Evolutionary conservation across 148 eudicot species (phyloP).

Genomic region (Vaccinium darrowii): DNA sequence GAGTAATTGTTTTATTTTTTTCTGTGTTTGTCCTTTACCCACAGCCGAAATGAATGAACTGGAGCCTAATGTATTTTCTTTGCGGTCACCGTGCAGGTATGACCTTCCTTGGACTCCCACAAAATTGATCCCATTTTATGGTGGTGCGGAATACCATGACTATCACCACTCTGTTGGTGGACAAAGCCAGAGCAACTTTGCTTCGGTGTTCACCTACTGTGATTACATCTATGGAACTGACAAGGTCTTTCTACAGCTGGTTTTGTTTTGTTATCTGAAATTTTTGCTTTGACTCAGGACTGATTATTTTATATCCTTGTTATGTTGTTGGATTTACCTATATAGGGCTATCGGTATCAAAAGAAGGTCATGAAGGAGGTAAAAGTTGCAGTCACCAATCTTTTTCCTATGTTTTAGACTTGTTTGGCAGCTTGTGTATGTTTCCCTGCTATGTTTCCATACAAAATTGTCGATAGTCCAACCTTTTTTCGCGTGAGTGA

Average conservation of each 20-base stretch:
- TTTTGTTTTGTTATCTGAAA: constrained; percentile 6
- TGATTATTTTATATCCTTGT: constrained; percentile 26
- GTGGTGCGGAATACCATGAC: constrained; percentile 96
- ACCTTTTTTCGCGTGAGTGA: neutral
- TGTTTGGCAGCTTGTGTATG: neutral
- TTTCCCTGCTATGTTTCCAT: neutral
- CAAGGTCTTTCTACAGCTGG: constrained; percentile 50
- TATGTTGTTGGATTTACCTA: constrained; percentile 17
- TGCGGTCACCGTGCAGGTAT: constrained; percentile 50
- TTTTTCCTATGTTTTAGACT: neutral
- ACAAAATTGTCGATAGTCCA: neutral
- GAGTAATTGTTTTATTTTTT: neutral
- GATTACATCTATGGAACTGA: constrained; percentile 98
- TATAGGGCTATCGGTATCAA: constrained; percentile 88
- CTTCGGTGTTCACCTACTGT: constrained; percentile 96
- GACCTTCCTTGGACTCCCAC: constrained; percentile 89
- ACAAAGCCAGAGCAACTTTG: constrained; percentile 94
- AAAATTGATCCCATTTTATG: constrained; percentile 91
- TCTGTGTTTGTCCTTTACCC: neutral
- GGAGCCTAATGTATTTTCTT: neutral
- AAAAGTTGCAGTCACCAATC: constrained; percentile 16
- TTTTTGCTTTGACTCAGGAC: constrained; percentile 8
- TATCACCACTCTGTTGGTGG: constrained; percentile 99
- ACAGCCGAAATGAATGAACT: neutral
- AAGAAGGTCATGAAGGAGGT: constrained; percentile 88